A percentile compares a stretch with the other conserved stretches of the same genome.
Evolutionary conservation across 164 flowering plant genomes (phyloP).

Genomic region (Vitis vinifera): DNA sequence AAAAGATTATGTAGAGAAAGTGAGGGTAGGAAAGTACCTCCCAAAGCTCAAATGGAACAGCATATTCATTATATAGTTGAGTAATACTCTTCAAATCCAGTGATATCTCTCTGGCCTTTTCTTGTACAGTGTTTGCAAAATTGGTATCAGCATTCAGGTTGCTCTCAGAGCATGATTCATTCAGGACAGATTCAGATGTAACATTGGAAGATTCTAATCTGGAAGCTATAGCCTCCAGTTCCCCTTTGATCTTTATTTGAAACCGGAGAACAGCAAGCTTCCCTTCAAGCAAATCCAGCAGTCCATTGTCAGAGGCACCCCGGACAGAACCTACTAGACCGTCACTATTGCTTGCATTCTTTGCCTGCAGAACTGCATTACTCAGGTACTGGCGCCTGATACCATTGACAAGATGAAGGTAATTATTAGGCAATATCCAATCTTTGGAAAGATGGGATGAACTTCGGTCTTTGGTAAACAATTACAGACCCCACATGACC

Average conservation of each 20-base stretch:
- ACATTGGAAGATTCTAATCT: conserved; percentile 45
- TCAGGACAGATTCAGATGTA: conserved; percentile 39
- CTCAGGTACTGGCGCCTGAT: conserved; percentile 89
- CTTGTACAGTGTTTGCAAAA: conserved; percentile 45
- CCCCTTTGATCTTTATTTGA: conserved; percentile 87
- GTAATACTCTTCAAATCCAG: conserved; percentile 87
- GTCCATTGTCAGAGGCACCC: conserved; percentile 63
- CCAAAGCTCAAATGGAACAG: conserved; percentile 98
- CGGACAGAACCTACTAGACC: conserved; percentile 47
- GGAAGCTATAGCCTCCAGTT: conserved; percentile 64
- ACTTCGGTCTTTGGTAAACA: neutral
- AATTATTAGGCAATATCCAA: conserved; percentile 3
- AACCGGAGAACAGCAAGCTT: conserved; percentile 93
- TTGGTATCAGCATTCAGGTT: conserved; percentile 30
- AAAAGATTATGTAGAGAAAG: neutral
- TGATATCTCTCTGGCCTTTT: conserved; percentile 84
- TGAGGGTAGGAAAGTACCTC: conserved; percentile 53
- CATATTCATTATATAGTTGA: conserved; percentile 92
- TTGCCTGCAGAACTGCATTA: conserved; percentile 96
- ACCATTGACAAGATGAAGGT: conserved; percentile 12
- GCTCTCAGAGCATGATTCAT: conserved; percentile 44
- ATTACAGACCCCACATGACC: neutral
- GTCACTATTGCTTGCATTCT: conserved; percentile 65
- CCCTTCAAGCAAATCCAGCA: conserved; percentile 91
- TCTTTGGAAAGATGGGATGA: neutral